Conservation (phyloP, 1,284 basidiomycete genomes). For the Phlebopus sp. region DNA sequence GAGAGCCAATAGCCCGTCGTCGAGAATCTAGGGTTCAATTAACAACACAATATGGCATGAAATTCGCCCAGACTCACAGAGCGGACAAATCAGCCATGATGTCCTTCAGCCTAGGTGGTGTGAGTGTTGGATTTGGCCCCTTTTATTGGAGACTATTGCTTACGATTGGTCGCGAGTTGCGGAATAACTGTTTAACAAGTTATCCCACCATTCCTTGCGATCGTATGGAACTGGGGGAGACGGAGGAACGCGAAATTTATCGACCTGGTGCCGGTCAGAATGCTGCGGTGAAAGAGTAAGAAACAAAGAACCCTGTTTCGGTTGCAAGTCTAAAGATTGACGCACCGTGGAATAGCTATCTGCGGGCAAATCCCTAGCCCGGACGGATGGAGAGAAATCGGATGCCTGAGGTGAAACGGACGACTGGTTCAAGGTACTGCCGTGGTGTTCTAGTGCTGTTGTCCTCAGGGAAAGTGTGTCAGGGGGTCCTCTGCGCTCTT, state of each 20-base stretch:
- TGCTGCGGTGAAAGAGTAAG: slow-evolving; percentile 15
- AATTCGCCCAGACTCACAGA: slow-evolving; percentile 42
- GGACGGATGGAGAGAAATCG: slow-evolving; percentile 29
- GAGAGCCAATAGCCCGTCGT: slow-evolving; percentile 58
- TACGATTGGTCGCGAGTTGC: slow-evolving; percentile 43
- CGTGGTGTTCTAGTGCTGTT: slow-evolving; percentile 27
- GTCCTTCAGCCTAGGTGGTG: slow-evolving; percentile 44
- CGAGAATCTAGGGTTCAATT: slow-evolving; percentile 37
- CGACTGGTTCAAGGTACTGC: slow-evolving; percentile 26
- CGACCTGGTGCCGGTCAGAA: slow-evolving; percentile 28
- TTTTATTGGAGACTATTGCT: slow-evolving; percentile 13
- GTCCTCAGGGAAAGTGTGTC: slow-evolving; percentile 27
- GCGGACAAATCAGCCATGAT: slow-evolving; percentile 53
- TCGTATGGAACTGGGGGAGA: slow-evolving; percentile 43
- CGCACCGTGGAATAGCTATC: slow-evolving; percentile 28
- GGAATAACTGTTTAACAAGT: slow-evolving; percentile 50
- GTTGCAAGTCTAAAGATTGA: not conserved
- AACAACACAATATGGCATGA: slow-evolving; percentile 7
- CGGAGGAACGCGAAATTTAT: slow-evolving; percentile 38
- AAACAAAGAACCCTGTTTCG: not conserved
- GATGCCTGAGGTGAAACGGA: slow-evolving; percentile 33
- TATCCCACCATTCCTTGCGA: slow-evolving; percentile 63
- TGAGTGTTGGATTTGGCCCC: slow-evolving; percentile 7
- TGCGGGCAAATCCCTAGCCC: slow-evolving; percentile 25
- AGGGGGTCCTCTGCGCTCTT: slow-evolving; percentile 29